phyloP scores from a whole-genome alignment of 331 rosid genomes.

The Quercus tomentella region DNA sequence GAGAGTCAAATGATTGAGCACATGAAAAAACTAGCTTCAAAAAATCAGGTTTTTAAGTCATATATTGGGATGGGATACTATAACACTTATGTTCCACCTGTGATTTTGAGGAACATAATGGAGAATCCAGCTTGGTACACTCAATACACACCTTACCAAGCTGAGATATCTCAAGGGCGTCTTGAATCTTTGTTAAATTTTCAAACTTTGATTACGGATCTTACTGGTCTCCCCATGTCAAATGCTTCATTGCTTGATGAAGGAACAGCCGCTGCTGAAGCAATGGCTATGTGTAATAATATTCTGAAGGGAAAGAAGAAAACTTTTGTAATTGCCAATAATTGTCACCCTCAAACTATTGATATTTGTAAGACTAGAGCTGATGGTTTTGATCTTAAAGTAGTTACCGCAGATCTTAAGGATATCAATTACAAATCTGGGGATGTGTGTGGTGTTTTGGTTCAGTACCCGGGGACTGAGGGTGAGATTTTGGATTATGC shows the following conservation, averaged over 20 bases:
- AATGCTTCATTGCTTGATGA: slow-evolving; percentile 97
- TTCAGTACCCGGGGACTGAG: slow-evolving; percentile 96
- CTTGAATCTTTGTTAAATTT: slow-evolving; percentile 80
- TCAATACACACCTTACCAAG: slow-evolving; percentile 91
- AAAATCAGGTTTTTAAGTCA: slow-evolving; percentile 71
- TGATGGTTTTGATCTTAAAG: slow-evolving; percentile 77
- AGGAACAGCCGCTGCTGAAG: slow-evolving; percentile 96
- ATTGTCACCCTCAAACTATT: slow-evolving; percentile 86
- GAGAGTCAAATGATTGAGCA: slow-evolving; percentile 91
- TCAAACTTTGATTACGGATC: slow-evolving; percentile 84
- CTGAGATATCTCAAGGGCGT: slow-evolving; percentile 92
- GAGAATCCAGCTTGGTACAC: slow-evolving; percentile 98
- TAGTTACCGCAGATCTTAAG: slow-evolving; percentile 58
- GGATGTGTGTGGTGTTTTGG: slow-evolving; percentile 92
- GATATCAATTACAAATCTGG: slow-evolving; percentile 73
- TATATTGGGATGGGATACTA: slow-evolving; percentile 89
- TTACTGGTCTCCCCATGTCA: slow-evolving; percentile 90
- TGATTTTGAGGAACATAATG: slow-evolving; percentile 83
- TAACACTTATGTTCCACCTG: slow-evolving; percentile 84
- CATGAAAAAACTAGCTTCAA: slow-evolving; percentile 68
- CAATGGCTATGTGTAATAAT: slow-evolving; percentile 94
- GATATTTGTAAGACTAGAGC: slow-evolving; percentile 90
- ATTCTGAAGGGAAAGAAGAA: slow-evolving; percentile 81
- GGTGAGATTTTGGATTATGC: slow-evolving; percentile 92
- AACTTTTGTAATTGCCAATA: slow-evolving; percentile 70